phyloP scores from a whole-genome alignment of 768 basidiomycete species.

The Leccinum rimulosum region DNA sequence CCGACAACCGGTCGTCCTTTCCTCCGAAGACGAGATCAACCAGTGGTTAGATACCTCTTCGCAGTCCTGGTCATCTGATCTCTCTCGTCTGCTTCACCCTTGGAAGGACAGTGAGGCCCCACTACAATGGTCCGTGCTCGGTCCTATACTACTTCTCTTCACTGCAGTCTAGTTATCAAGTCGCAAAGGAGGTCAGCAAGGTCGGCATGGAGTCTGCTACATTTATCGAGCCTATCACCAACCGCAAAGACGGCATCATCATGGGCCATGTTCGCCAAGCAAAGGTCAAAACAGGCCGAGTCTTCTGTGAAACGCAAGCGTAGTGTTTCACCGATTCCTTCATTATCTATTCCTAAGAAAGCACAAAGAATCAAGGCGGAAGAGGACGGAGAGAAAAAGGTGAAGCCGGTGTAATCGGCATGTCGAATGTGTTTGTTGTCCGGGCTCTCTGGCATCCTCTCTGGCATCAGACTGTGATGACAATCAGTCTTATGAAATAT shows the following conservation, averaged over 20 bases:
- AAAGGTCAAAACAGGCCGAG: slow-evolving; percentile 33
- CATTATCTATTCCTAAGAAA: background rate
- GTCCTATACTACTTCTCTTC: background rate
- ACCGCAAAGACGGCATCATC: slow-evolving; percentile 82
- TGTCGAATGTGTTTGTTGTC: too few species aligned
- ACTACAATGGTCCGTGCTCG: slow-evolving; percentile 62
- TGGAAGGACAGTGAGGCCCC: slow-evolving; percentile 47
- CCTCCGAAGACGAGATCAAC: slow-evolving; percentile 53
- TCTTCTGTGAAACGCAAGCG: slow-evolving; percentile 30
- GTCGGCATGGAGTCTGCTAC: slow-evolving; percentile 80
- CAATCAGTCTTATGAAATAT: background rate
- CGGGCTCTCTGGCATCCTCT: too few species aligned
- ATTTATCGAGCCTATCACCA: slow-evolving; percentile 77
- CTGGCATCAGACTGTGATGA: background rate
- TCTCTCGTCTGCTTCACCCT: slow-evolving; percentile 60
- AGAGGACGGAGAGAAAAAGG: slow-evolving; percentile 20
- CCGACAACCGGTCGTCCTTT: slow-evolving; percentile 81
- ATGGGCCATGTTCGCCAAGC: slow-evolving; percentile 70
- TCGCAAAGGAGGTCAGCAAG: slow-evolving; percentile 86
- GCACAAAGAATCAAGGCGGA: slow-evolving; percentile 6
- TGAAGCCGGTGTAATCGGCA: background rate
- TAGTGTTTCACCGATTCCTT: slow-evolving; percentile 15
- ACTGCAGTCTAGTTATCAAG: slow-evolving; percentile 62
- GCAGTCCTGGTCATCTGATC: slow-evolving; percentile 58
- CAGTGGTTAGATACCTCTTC: slow-evolving; percentile 81